phyloP scores from a whole-genome alignment of 169 alveolate species.

The Neospora caninum region DNA sequence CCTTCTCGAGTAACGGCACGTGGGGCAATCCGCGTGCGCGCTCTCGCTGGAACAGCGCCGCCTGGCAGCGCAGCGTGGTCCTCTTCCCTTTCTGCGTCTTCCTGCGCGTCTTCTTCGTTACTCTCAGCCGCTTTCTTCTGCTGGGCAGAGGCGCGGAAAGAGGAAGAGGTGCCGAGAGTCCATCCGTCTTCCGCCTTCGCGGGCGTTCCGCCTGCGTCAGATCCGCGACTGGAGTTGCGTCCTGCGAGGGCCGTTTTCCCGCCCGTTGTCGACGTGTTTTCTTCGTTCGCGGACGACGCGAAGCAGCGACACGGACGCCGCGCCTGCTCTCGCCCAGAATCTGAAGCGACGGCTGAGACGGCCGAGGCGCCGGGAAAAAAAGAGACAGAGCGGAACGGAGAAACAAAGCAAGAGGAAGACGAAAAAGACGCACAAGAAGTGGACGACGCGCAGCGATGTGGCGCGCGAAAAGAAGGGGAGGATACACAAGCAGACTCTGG shows the following conservation, averaged over 20 bases:
- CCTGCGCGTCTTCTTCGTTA: too few species aligned
- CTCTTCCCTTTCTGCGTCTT: too few species aligned
- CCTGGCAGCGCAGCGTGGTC: too few species aligned
- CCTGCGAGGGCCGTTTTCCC: too few species aligned
- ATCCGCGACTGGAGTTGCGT: not conserved
- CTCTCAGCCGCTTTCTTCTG: too few species aligned
- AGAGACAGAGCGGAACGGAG: not conserved
- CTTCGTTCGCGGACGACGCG: not conserved
- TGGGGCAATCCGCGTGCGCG: too few species aligned
- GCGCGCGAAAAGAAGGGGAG: not conserved
- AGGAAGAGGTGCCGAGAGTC: not conserved
- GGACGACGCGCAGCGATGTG: too few species aligned
- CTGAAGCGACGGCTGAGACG: not conserved
- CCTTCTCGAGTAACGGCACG: too few species aligned
- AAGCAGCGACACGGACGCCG: not conserved
- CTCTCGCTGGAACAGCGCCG: too few species aligned
- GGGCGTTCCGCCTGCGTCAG: not conserved
- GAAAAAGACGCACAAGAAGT: too few species aligned
- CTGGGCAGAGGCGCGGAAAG: not conserved
- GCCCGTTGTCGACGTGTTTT: too few species aligned
- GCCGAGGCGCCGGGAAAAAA: not conserved
- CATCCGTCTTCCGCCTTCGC: not conserved
- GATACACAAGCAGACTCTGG: not conserved
- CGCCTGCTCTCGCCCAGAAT: not conserved
- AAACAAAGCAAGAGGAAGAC: not conserved